Evolutionary conservation across 2,329 filamentous ascomycete species (phyloP), one percentile per base, ranked within the genome.

Genomic region (Davidsoniella virescens): DNA sequence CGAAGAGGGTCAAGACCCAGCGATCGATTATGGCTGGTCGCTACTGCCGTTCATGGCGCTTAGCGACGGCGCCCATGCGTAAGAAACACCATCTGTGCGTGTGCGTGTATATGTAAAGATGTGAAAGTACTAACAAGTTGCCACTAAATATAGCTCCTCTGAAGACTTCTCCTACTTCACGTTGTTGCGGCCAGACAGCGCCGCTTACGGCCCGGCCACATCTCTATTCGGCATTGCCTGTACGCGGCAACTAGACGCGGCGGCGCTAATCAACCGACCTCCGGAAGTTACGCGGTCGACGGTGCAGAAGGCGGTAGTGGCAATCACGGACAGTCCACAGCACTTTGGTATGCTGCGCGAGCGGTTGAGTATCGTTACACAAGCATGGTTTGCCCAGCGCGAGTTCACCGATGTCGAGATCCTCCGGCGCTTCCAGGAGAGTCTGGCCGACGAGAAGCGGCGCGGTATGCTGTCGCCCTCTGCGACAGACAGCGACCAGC

Each of bases 81-180:
- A 72, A 68, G 82, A 71, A 18, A 36, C 7, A 39, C 36, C 2
- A 29, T 49, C 7, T n/a, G 1, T 16, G 12, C 29, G 10, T n/a
- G 5, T 12, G 20, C n/a, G 12, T 14, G 26, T 3, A 12, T 20
- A 14, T 23, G 6, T 18, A 38, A 5, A 40, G 29, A 17, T 42
- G 5, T 36, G 26, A 6, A 33, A 14, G 33, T 44, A 10, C n/a
- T 40, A 40, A 16, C 43, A 16, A 29, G 25, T 26, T 45, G 14
- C 20, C 43, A 45, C 16, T 10, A 1, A 9, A 33, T 16, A 50
- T 59, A 92, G 85, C 51, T 81, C 85, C 18, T 83, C 82, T 52
- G 92, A 98, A 67, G 92, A 96, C 67, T 98, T 96, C 70, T 95
- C 88, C 47, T 98, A 98, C 69, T 98, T 98, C 64, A 96, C 90